Percentiles rank a stretch among this genome's conserved stretches.
Conservation (phyloP, 768 basidiomycete genomes). For the Myochromella boudieri region DNA sequence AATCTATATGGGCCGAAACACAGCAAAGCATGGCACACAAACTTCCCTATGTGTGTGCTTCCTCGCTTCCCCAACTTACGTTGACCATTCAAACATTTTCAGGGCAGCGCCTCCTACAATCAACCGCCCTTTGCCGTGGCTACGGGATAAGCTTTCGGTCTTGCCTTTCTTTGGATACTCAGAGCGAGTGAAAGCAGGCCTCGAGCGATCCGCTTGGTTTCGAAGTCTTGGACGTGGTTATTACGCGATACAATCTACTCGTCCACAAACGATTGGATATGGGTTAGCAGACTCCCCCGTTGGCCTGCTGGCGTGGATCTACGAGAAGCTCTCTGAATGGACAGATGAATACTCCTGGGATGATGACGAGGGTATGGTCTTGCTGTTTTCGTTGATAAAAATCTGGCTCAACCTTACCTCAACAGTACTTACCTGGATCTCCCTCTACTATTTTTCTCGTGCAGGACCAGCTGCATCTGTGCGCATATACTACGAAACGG, state of each 20-base stretch:
- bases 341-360: slow-evolving; percentile 56
- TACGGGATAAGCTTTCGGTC: slow-evolving; percentile 25
- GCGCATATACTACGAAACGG: slow-evolving; percentile 58
- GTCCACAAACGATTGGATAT: slow-evolving; percentile 56
- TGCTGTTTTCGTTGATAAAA: neutral
- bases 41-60: slow-evolving; percentile 31
- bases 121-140: slow-evolving; percentile 22
- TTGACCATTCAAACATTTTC: neutral
- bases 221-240: slow-evolving; percentile 35
- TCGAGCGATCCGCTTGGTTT: slow-evolving; percentile 31
- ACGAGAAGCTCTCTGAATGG: slow-evolving; percentile 50
- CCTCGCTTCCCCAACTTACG: neutral
- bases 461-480: slow-evolving; percentile 57
- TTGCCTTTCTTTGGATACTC: slow-evolving; percentile 19
- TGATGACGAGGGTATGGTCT: slow-evolving; percentile 49
- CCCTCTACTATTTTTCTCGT: slow-evolving; percentile 56
- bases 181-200: slow-evolving; percentile 31
- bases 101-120: slow-evolving; percentile 22
- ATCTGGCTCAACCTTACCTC: slow-evolving; percentile 6
- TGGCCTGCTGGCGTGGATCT: slow-evolving; percentile 54
- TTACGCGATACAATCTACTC: slow-evolving; percentile 38
- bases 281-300: slow-evolving; percentile 55
- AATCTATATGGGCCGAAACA: slow-evolving; percentile 32
- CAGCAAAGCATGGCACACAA: slow-evolving; percentile 53
- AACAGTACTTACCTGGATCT: slow-evolving; percentile 61